Percentiles rank a stretch among this genome's conserved stretches.
Conservation (phyloP, 129 eudicot species). For the Pulicaria dysenterica region DNA sequence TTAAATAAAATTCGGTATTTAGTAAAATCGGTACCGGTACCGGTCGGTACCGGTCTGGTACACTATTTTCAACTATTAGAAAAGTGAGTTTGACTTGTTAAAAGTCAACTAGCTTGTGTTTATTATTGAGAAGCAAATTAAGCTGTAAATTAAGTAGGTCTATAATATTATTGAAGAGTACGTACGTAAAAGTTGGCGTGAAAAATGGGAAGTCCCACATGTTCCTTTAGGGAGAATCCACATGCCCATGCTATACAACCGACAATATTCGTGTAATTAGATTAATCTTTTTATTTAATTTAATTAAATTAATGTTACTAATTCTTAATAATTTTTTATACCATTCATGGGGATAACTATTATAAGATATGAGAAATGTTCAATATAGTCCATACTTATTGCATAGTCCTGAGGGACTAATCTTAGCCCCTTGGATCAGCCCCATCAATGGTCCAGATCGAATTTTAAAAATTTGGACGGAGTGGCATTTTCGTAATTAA, state of each 20-base stretch:
- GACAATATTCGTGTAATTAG: background rate
- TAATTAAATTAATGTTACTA: background rate
- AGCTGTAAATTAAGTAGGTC: no score
- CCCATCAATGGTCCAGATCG: no score
- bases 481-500: no score
- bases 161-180: background rate
- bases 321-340: background rate
- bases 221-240: slow-evolving; percentile 15
- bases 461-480: no score
- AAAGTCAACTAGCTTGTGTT: slow-evolving; percentile 5
- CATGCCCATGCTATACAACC: slow-evolving; percentile 26
- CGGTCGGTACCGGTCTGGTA: no score
- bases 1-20: background rate
- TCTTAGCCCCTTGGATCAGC: no score
- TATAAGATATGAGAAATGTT: no score
- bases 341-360: no score
- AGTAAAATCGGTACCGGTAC: background rate
- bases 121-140: slow-evolving; percentile 5
- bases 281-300: background rate
- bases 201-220: slow-evolving; percentile 20
- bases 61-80: background rate
- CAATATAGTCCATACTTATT: no score
- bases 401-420: no score
- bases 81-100: background rate
- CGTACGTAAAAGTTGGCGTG: slow-evolving; percentile 31